These are phyloP conservation scores for Linderina pennispora DNA, from an alignment of 192 early-diverging fungal species.

Conservation along the genomic window DNA sequence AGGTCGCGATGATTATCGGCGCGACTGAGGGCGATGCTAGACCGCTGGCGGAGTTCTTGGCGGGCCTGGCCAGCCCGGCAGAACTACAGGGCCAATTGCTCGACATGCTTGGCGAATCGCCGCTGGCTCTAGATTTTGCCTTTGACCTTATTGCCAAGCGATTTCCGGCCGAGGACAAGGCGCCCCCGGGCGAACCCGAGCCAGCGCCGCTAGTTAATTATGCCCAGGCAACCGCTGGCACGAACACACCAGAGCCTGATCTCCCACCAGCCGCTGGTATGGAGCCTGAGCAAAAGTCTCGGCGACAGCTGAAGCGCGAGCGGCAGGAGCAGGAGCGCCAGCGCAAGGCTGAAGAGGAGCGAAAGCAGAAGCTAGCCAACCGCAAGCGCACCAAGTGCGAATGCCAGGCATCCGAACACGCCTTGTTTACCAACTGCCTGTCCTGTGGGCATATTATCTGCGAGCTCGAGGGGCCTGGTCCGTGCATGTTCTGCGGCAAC, in stretches of 20 bases:
- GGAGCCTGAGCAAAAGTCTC: constrained; percentile 19
- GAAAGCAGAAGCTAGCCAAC: constrained; percentile 6
- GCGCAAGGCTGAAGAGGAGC: constrained; percentile 17
- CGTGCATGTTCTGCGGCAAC: constrained; percentile 46
- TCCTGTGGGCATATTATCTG: constrained; percentile 50
- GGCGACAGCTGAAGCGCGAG: constrained; percentile 30
- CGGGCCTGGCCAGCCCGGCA: constrained; percentile 12
- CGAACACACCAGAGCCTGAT: not conserved
- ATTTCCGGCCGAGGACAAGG: constrained; percentile 15
- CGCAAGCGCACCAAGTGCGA: constrained; percentile 38
- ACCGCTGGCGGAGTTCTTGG: constrained; percentile 35
- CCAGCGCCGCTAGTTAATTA: constrained; percentile 1
- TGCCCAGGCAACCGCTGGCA: not conserved
- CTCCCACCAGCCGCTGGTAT: no score
- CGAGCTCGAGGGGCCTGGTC: constrained; percentile 41
- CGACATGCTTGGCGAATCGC: constrained; percentile 45
- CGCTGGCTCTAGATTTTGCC: constrained; percentile 32
- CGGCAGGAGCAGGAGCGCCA: constrained; percentile 7
- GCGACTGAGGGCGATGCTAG: constrained; percentile 18
- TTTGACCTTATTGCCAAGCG: constrained; percentile 29
- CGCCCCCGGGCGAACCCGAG: no score
- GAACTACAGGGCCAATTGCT: constrained; percentile 39
- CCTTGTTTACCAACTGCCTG: constrained; percentile 47
- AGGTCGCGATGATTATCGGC: constrained; percentile 36
- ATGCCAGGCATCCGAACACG: constrained; percentile 44